phyloP scores from a whole-genome alignment of 148 eudicot species.

The Chenopodium berlandieri region DNA sequence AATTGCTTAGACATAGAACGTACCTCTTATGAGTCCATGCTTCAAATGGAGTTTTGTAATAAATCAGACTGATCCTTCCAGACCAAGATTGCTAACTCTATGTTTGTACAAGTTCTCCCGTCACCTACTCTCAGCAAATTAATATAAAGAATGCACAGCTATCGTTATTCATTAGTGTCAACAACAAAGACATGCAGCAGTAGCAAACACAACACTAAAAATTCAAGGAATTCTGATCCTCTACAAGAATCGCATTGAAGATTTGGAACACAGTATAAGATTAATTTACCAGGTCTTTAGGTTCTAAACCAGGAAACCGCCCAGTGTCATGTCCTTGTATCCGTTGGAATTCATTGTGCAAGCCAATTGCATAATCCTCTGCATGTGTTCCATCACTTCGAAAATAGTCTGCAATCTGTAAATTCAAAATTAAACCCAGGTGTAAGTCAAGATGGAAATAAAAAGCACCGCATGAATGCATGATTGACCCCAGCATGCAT shows the following conservation, averaged over 20 bases:
- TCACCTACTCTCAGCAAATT: conserved; percentile 19
- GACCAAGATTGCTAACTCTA: conserved; percentile 1
- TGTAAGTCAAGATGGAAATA: not conserved
- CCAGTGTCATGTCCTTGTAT: conserved; percentile 79
- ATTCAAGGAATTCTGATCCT: not conserved
- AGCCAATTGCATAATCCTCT: conserved; percentile 77
- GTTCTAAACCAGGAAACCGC: conserved; percentile 75
- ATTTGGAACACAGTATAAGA: not conserved
- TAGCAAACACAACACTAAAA: conserved; percentile 6
- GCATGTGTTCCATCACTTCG: conserved; percentile 64
- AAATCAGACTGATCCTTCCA: not conserved
- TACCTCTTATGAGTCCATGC: conserved; percentile 12
- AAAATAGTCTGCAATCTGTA: conserved; percentile 81
- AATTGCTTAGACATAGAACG: not conserved
- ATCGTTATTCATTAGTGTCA: not conserved
- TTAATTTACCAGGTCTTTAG: conserved; percentile 23
- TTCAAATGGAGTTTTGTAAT: not conserved
- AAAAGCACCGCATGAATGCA: not conserved
- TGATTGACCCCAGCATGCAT: not conserved
- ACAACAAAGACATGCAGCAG: not conserved
- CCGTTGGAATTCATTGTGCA: conserved; percentile 60
- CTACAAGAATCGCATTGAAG: not conserved
- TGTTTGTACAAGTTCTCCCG: conserved; percentile 20
- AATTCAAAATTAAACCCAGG: not conserved
- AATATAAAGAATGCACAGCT: not conserved